Percentiles rank a stretch among this genome's conserved stretches.
Conservation (phyloP, 1,284 basidiomycete genomes). For the Leccinum griseonigrum region DNA sequence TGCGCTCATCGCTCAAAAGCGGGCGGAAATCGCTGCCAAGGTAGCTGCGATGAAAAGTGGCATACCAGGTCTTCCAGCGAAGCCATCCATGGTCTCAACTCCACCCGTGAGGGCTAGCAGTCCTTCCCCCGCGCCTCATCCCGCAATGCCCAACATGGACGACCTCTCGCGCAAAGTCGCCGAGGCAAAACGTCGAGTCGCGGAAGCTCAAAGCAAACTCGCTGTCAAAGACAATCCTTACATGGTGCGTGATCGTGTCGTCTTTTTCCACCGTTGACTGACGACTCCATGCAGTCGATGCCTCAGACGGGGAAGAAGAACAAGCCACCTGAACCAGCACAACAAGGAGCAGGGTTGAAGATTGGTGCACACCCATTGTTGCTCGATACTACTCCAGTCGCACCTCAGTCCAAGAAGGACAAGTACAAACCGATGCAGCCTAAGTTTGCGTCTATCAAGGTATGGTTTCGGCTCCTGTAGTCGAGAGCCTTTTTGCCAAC, state of each 20-base stretch:
- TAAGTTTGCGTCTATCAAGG: conserved; percentile 93
- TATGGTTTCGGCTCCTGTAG: conserved; percentile 19
- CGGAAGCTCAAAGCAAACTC: conserved; percentile 72
- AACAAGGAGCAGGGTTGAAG: conserved; percentile 79
- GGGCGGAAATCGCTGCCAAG: conserved; percentile 83
- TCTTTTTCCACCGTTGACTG: not conserved
- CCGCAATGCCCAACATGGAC: conserved; percentile 50
- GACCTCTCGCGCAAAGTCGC: conserved; percentile 70
- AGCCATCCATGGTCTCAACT: conserved; percentile 22
- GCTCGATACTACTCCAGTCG: conserved; percentile 60
- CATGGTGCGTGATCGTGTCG: conserved; percentile 51
- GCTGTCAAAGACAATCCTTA: conserved; percentile 80
- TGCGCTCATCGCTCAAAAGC: conserved; percentile 73
- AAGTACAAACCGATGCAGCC: conserved; percentile 96
- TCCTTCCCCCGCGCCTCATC: conserved; percentile 32
- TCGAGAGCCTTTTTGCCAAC: not conserved
- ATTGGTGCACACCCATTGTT: conserved; percentile 89
- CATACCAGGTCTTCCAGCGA: conserved; percentile 30
- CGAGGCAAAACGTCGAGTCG: conserved; percentile 77
- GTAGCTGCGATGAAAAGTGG: conserved; percentile 73
- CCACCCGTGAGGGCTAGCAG: conserved; percentile 36
- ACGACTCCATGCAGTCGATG: conserved; percentile 39
- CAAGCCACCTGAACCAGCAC: conserved; percentile 53
- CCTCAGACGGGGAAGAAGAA: conserved; percentile 57
- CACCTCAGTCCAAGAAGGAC: conserved; percentile 79